Base-by-base conservation (phyloP, 805 yeast species). In the Kluyveromyces nonfermentans region DNA sequence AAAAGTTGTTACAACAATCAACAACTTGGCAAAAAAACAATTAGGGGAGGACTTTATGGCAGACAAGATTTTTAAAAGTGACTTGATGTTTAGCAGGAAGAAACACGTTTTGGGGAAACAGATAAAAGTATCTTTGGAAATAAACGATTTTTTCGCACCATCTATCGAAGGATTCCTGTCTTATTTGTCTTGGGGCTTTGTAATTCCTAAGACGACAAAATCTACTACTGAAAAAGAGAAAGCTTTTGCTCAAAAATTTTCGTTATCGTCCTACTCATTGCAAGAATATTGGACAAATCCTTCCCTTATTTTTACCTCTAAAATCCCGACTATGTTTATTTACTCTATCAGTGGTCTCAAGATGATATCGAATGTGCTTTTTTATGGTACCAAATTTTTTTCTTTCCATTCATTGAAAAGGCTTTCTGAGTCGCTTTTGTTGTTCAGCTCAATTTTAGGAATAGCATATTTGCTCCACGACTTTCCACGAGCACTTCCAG, bases 401-500 rank as follows among this genome's bases (percentile, higher is more conserved):
- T 50, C 72, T 2, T 48, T 63, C 46, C 54, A 49, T 2, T 56
- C 68, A 0, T 44, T 77, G 20, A 70, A 65, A 45, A 70, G 68
- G 36, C 58, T 82, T n/a, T 71, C 75, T 0, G 59, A 75, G 0
- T 89, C 94, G 0, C 38, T 77, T 0, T 46, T 73, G 1, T 50
- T 78, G 2, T 70, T 77, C 7, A 72, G 74, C 1, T 65, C 76
- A 5, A 72, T 77, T 1, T 68, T 77, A 12, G 71, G 82, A 0
- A 65, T 75, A 0, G 76, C 78, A 34, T 87, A 85, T 54, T 59
- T 88, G 45, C 67, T 87, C 16, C 70, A 72, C 46, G 97, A 93
- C 61, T 77, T 94, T 12, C 97, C 97, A 2, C 77, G 82, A 53
- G 95, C 97, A 0, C 78, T 86, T 53, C 94, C 96, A 16, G 71